A percentile compares a stretch with the other conserved stretches of the same genome.
phyloP scores from a whole-genome alignment of 1,284 basidiomycete species.

The Puccinia coronata region DNA sequence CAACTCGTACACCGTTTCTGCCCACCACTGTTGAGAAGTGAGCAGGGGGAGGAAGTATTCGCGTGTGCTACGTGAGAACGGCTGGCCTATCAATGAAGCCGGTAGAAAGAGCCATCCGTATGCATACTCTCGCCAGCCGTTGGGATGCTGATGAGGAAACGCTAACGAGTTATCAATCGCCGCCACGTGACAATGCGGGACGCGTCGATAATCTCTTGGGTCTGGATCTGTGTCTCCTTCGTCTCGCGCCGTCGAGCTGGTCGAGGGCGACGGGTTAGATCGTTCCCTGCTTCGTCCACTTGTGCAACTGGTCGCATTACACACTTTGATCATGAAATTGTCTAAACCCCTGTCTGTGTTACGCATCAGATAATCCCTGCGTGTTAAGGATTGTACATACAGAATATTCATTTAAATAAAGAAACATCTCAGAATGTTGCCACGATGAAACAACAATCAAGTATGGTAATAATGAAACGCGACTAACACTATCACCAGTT shows the following conservation, averaged over 20 bases:
- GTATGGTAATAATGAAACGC: conserved; percentile 49
- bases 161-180: conserved; percentile 92
- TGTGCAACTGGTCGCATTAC: conserved; percentile 40
- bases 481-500: conserved; percentile 74
- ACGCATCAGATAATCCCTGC: conserved; percentile 78
- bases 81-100: conserved; percentile 77
- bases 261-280: conserved; percentile 40
- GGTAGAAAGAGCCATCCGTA: conserved; percentile 90
- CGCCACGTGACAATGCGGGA: conserved; percentile 67
- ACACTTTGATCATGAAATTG: conserved; percentile 60
- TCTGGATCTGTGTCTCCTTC: conserved; percentile 23
- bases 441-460: background rate
- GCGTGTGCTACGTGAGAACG: conserved; percentile 78
- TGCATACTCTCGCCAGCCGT: conserved; percentile 84
- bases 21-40: conserved; percentile 84
- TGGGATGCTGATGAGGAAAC: conserved; percentile 72
- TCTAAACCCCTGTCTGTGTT: conserved; percentile 66
- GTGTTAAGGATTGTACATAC: too few relatives aligned
- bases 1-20: conserved; percentile 76
- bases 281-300: conserved; percentile 24
- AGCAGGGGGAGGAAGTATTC: conserved; percentile 78
- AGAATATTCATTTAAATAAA: too few relatives aligned
- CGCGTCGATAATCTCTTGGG: conserved; percentile 25
- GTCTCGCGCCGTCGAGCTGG: conserved; percentile 44
- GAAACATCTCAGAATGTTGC: background rate